These are phyloP conservation scores for Protomyces gravidus DNA, from an alignment of 1,139 yeast genomes.

Conservation along the genomic window DNA sequence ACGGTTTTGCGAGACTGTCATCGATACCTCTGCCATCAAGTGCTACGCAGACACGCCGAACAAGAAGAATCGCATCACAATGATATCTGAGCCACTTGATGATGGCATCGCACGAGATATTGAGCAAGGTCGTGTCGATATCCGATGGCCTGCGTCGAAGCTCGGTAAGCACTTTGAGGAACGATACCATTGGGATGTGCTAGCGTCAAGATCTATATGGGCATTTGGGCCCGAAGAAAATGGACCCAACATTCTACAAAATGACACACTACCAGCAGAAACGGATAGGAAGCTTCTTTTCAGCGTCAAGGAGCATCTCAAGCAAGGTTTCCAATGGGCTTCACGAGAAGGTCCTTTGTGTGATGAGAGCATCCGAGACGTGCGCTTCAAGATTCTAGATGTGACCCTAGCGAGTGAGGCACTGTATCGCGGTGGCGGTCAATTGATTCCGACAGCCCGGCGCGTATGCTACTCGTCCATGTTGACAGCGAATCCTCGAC, in stretches of 20 bases:
- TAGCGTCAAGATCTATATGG: constrained; percentile 82
- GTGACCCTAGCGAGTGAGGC: constrained; percentile 51
- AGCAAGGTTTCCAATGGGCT: constrained; percentile 81
- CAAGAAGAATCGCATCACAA: constrained; percentile 56
- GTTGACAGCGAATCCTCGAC: constrained; percentile 69
- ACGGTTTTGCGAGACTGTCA: constrained; percentile 72
- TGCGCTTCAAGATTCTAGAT: constrained; percentile 68
- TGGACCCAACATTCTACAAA: constrained; percentile 59
- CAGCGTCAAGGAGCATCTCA: constrained; percentile 52
- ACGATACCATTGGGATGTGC: constrained; percentile 72
- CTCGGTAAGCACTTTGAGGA: constrained; percentile 55
- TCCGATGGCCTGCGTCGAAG: constrained; percentile 42
- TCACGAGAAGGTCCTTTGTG: constrained; percentile 84
- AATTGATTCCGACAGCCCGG: constrained; percentile 75
- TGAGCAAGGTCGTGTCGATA: constrained; percentile 49
- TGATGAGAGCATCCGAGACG: constrained; percentile 71
- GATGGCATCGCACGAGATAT: constrained; percentile 56
- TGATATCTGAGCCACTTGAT: constrained; percentile 73
- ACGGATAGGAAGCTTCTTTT: constrained; percentile 55
- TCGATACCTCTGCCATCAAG: constrained; percentile 62
- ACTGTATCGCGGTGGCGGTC: constrained; percentile 58
- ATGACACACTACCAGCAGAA: constrained; percentile 73
- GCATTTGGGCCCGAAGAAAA: constrained; percentile 62
- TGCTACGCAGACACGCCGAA: constrained; percentile 58
- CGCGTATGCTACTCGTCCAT: constrained; percentile 82